Base-by-base conservation (phyloP, 805 yeast species). In the Kurtzmaniella fragi region DNA sequence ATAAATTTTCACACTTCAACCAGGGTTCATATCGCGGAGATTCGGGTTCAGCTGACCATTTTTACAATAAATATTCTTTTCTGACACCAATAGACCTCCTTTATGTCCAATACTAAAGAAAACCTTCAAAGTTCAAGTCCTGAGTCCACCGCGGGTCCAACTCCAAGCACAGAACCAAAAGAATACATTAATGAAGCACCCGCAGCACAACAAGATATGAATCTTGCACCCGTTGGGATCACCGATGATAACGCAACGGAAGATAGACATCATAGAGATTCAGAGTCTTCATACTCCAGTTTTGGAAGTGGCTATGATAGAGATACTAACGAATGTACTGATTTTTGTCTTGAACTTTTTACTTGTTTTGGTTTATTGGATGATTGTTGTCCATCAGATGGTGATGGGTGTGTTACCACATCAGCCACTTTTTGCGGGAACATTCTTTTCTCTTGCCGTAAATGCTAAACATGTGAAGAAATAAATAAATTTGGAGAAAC, bases 331-430 rank as follows among this genome's bases (percentile, higher is more conserved):
- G 73, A 68, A 42, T 68, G 74, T 44, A 48, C 65, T 6, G 72
- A 67, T 46, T 67, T 68, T 42, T 65, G 69, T 44, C 45, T 61
- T 35, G 73, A 67, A 36, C 53, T 47, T 30, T 53, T 50, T 36
- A 42, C 57, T 14, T 68, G 74, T 45, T 68, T 68, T 39, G 73
- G 74, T 1, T 50, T 64, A 35, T 59, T 59, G 37, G 67, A 64
- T 34, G 49, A 56, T 5, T 67, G 69, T 42, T 67, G 71, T 44
- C 74, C 74, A n/a, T 42, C 59, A 31, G 51, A 52, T 13, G 69
- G 69, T 3, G 71, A 67, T 38, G 73, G 74, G 8, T 67, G 61
- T 43, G 40, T 67, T 37, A 57, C 64, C 32, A 46, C 62, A 16
- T 41, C 56, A 23, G 70, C 70, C 8, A 50, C 59, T 1, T 62